These are phyloP conservation scores for Pulveroboletus sp. DNA, from an alignment of 768 basidiomycete genomes.

Conservation along the genomic window DNA sequence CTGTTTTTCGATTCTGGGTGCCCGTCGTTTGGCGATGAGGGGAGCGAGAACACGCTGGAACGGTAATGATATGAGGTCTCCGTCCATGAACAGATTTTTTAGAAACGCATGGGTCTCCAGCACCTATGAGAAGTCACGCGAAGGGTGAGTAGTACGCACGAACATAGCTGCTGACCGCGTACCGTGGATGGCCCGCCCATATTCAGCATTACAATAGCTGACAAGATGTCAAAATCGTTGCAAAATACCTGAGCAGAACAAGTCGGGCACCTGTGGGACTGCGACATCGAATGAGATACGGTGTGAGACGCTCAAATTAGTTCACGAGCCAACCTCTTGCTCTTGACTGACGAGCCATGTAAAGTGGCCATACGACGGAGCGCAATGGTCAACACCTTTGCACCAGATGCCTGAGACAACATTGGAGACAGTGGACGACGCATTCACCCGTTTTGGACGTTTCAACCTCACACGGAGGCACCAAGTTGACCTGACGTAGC, in stretches of 20 bases:
- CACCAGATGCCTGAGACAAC: conserved; percentile 25
- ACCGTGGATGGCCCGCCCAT: conserved; percentile 98
- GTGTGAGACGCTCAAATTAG: neutral
- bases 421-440: conserved; percentile 14
- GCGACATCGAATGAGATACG: conserved; percentile 13
- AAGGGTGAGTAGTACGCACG: conserved; percentile 1
- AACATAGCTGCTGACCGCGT: conserved; percentile 23
- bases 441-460: neutral
- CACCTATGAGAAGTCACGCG: conserved; percentile 46
- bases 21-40: conserved; percentile 80
- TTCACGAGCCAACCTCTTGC: conserved; percentile 39
- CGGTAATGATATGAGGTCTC: conserved; percentile 92
- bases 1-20: conserved; percentile 91
- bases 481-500: no score
- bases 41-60: conserved; percentile 88
- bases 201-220: conserved; percentile 94
- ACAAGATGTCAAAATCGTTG: conserved; percentile 16
- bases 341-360: conserved; percentile 33
- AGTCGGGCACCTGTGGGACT: conserved; percentile 57
- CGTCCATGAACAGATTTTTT: conserved; percentile 84
- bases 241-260: neutral
- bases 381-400: conserved; percentile 17
- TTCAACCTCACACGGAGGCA: no score
- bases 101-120: conserved; percentile 91
- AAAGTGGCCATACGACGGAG: conserved; percentile 44